A percentile compares a stretch with the other conserved stretches of the same genome.
phyloP scores from a whole-genome alignment of 1,284 basidiomycete species.

The Rhodotorula sp. region DNA sequence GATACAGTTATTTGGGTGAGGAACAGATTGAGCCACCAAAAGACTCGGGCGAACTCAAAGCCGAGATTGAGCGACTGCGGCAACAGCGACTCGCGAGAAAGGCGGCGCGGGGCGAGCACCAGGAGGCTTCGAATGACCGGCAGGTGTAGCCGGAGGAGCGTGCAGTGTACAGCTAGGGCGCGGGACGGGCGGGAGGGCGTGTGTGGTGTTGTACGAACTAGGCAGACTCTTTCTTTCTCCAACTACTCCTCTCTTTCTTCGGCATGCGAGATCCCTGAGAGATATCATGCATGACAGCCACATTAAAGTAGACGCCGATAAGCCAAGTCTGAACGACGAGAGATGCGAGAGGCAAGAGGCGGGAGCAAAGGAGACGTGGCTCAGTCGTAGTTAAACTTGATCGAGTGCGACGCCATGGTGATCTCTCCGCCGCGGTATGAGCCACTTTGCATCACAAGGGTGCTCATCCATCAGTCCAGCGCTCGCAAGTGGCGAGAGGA shows the following conservation, averaged over 20 bases:
- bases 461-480: neutral
- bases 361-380: too few species aligned
- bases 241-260: neutral
- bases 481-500: neutral
- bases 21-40: slow-evolving; percentile 21
- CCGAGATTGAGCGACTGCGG: slow-evolving; percentile 26
- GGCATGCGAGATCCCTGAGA: too few species aligned
- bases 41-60: slow-evolving; percentile 26
- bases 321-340: neutral
- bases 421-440: slow-evolving; percentile 83
- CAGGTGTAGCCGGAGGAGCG: neutral
- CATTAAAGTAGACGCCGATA: too few species aligned
- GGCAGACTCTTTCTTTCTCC: neutral
- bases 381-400: slow-evolving; percentile 32
- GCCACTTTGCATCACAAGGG: slow-evolving; percentile 14
- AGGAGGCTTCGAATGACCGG: neutral
- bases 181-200: too few species aligned
- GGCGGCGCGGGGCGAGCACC: neutral
- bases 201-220: neutral
- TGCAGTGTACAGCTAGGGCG: too few species aligned
- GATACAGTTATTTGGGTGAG: neutral
- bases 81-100: slow-evolving; percentile 21
- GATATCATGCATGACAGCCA: neutral
- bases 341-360: neutral
- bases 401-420: slow-evolving; percentile 58